A percentile compares a stretch with the other conserved stretches of the same genome.
phyloP scores from a whole-genome alignment of 2,329 filamentous ascomycete genomes.

The Trichophyton simii region DNA sequence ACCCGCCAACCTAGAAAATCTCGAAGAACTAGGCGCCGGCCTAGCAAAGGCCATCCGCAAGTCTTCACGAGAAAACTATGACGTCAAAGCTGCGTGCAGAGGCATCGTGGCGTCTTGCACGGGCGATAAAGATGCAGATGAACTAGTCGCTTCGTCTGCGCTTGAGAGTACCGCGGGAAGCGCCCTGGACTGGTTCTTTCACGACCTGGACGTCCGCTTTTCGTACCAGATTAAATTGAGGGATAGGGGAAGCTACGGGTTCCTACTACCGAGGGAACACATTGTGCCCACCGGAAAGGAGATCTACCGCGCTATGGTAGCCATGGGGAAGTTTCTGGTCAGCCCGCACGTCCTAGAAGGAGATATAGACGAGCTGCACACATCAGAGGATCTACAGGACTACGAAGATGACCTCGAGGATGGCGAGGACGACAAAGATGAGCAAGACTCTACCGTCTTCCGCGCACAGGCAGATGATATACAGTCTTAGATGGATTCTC shows the following conservation, averaged over 20 bases:
- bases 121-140: constrained; percentile 15
- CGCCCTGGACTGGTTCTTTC: constrained; percentile 90
- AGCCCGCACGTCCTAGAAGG: not conserved
- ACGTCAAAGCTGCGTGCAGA: constrained; percentile 74
- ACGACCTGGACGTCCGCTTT: constrained; percentile 67
- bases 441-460: not conserved
- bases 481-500: not conserved
- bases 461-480: not conserved
- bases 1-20: constrained; percentile 79
- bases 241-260: constrained; percentile 89
- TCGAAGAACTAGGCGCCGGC: constrained; percentile 79
- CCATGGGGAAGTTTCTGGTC: constrained; percentile 58
- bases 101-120: constrained; percentile 41
- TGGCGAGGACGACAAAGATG: not conserved
- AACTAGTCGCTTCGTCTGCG: constrained; percentile 25
- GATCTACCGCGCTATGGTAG: constrained; percentile 67
- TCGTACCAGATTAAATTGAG: constrained; percentile 88
- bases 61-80: constrained; percentile 63
- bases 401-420: not conserved
- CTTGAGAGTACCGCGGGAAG: constrained; percentile 70
- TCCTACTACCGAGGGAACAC: constrained; percentile 71
- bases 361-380: not conserved
- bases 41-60: constrained; percentile 78
- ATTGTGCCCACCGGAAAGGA: constrained; percentile 87
- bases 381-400: not conserved